Evolutionary conservation across 345 rosid species (phyloP).

Genomic region (Rhodamnia argentea): DNA sequence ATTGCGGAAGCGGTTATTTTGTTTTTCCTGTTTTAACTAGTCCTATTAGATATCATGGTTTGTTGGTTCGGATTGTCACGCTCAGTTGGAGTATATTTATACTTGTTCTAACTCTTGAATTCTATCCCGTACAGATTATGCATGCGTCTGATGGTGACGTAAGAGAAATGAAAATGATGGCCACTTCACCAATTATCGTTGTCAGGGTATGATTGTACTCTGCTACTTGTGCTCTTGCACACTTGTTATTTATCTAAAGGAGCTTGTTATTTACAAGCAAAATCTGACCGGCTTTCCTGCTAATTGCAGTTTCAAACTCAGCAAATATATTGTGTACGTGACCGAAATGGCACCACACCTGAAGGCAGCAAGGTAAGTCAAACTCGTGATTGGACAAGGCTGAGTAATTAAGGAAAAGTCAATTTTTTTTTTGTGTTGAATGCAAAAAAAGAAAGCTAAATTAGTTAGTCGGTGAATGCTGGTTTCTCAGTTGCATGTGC

Average conservation of each 20-base stretch:
- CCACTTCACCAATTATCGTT: conserved; percentile 59
- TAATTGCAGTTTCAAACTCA: conserved; percentile 72
- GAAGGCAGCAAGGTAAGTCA: conserved; percentile 80
- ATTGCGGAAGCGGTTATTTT: background rate
- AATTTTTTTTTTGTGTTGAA: background rate
- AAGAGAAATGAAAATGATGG: conserved; percentile 90
- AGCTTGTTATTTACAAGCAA: background rate
- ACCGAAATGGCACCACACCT: conserved; percentile 52
- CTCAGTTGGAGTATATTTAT: background rate
- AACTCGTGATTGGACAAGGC: background rate
- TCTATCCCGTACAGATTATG: conserved; percentile 41
- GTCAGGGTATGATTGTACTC: conserved; percentile 38
- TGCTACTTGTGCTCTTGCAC: background rate
- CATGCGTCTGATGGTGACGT: conserved; percentile 83
- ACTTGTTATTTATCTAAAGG: background rate
- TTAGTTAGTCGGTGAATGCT: background rate
- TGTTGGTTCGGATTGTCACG: background rate
- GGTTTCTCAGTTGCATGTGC: background rate
- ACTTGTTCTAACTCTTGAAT: background rate
- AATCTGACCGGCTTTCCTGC: background rate
- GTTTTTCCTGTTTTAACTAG: background rate
- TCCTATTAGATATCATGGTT: background rate
- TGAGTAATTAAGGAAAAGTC: background rate
- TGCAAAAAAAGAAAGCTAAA: background rate
- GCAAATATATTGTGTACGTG: conserved; percentile 72